Evolutionary conservation across 2,329 filamentous ascomycete species (phyloP), one percentile per base, ranked within the genome.

Genomic region (Tolypocladium endophyticum): DNA sequence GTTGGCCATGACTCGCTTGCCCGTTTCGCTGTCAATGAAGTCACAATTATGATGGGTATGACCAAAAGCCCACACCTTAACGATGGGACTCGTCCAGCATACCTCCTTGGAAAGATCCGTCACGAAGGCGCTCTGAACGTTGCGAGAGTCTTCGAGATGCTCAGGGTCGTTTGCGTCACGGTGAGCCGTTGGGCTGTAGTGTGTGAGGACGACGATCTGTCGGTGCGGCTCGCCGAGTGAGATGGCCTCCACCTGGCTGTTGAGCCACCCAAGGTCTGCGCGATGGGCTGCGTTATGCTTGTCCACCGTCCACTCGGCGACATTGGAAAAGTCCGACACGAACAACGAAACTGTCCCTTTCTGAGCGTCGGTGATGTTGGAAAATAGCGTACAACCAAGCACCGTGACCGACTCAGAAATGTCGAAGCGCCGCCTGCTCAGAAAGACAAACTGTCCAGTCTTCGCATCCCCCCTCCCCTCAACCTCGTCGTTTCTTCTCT

Each of bases 31-130:
- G 4, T 57, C 70, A 9, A 61, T 55, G 58, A 74, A 78, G 57
- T 73, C 69, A 64, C 72, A 77, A 62, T 76, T 77, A 62, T 70
- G 78, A 65, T 80, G 78, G 16, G 77, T 80, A 63, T 81, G 77
- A 2, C 78, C 77, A 68, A 78, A 80, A 2, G 73, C 77, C 78
- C 77, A 80, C 3, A 77, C 28, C 41, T 66, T 69, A 5, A 80
- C 77, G 4, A 58, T 18, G 28, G 28, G 47, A 20, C 16, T 52
- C 28, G 25, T 69, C 73, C 73, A 79, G 58, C 76, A 78, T 16
- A 59, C 35, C 56, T 79, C 69, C 1, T 43, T 59, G 0, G 64
- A 67, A 53, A 80, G 63, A 63, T 79, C 73, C 3, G 76, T 79
- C 25, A 72, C 68, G 62, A 80, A 80, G 3, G 69, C 76, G 1